phyloP scores from a whole-genome alignment of 2,329 filamentous ascomycete species.

The Drechslera avenae region DNA sequence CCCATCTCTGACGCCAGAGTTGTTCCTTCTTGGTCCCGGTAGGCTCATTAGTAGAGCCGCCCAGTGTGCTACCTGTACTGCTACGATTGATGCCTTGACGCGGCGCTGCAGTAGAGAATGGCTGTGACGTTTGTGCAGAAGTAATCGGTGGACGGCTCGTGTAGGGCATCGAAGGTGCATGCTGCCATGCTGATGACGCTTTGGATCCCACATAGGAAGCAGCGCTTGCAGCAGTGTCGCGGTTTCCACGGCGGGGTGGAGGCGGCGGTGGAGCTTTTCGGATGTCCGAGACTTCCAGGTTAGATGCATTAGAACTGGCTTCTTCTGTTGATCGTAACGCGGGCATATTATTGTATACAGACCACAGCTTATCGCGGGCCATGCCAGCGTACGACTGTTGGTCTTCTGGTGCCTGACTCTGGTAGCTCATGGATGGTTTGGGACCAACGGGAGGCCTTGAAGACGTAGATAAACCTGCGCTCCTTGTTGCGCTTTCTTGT shows the following conservation, averaged over 20 bases:
- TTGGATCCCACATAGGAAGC: constrained; percentile 48
- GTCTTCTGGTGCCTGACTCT: constrained; percentile 20
- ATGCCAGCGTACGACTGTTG: constrained; percentile 44
- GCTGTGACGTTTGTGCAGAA: constrained; percentile 26
- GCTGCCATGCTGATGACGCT: constrained; percentile 42
- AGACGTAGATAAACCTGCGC: constrained; percentile 41
- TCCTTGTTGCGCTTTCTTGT: constrained; percentile 19
- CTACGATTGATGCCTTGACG: constrained; percentile 32
- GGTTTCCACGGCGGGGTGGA: constrained; percentile 45
- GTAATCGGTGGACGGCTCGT: constrained; percentile 29
- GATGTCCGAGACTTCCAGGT: constrained; percentile 14
- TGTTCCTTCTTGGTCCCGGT: constrained; percentile 70
- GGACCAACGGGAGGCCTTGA: constrained; percentile 36
- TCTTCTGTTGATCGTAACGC: constrained; percentile 36
- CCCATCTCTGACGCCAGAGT: constrained; percentile 72
- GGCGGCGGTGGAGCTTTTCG: constrained; percentile 41
- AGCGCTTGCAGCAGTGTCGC: constrained; percentile 46
- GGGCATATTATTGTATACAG: constrained; percentile 49
- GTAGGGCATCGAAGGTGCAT: constrained; percentile 39
- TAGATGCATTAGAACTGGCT: constrained; percentile 13
- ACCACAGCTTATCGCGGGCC: constrained; percentile 48
- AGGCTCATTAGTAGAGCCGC: constrained; percentile 27
- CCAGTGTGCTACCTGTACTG: constrained; percentile 33
- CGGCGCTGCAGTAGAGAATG: constrained; percentile 33
- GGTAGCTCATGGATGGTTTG: constrained; percentile 31